Conservation (phyloP, 1,284 basidiomycete species). For the Fomitopsis betulina region DNA sequence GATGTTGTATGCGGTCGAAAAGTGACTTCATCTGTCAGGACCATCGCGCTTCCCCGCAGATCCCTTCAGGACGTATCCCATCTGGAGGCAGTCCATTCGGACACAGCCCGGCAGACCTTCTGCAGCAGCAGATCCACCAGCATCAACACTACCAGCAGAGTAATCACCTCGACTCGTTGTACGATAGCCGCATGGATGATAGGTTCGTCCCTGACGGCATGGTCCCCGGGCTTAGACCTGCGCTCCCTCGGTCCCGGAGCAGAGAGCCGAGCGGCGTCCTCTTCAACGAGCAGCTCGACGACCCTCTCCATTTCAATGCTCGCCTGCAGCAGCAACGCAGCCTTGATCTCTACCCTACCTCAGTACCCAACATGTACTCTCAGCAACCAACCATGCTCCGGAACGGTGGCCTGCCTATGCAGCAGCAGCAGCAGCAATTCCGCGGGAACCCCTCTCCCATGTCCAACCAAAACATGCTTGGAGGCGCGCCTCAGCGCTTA, state of each 20-base stretch:
- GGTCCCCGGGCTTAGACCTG: slow-evolving; percentile 74
- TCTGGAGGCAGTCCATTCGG: slow-evolving; percentile 25
- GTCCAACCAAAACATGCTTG: slow-evolving; percentile 41
- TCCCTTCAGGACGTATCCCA: slow-evolving; percentile 22
- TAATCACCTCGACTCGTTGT: slow-evolving; percentile 58
- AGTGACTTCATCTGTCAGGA: slow-evolving; percentile 14
- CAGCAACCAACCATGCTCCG: slow-evolving; percentile 46
- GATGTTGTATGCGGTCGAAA: neutral
- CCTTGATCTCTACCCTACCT: slow-evolving; percentile 54
- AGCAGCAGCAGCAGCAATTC: slow-evolving; percentile 59
- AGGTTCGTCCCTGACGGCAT: slow-evolving; percentile 79
- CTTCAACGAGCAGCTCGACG: slow-evolving; percentile 59
- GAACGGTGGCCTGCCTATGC: slow-evolving; percentile 51
- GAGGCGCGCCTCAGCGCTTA: slow-evolving; percentile 48
- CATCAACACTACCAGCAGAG: slow-evolving; percentile 36
- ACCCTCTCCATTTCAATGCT: slow-evolving; percentile 53
- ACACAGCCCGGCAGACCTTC: slow-evolving; percentile 23
- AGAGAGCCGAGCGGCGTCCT: slow-evolving; percentile 49
- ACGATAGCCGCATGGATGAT: slow-evolving; percentile 69
- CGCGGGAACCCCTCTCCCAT: slow-evolving; percentile 68
- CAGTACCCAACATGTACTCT: slow-evolving; percentile 42
- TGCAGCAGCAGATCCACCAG: slow-evolving; percentile 41
- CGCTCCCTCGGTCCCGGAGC: slow-evolving; percentile 49
- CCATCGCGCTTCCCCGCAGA: slow-evolving; percentile 27
- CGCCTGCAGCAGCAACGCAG: slow-evolving; percentile 47